phyloP scores from a whole-genome alignment of 495 filamentous ascomycete species.

The Xylaria grammica region DNA sequence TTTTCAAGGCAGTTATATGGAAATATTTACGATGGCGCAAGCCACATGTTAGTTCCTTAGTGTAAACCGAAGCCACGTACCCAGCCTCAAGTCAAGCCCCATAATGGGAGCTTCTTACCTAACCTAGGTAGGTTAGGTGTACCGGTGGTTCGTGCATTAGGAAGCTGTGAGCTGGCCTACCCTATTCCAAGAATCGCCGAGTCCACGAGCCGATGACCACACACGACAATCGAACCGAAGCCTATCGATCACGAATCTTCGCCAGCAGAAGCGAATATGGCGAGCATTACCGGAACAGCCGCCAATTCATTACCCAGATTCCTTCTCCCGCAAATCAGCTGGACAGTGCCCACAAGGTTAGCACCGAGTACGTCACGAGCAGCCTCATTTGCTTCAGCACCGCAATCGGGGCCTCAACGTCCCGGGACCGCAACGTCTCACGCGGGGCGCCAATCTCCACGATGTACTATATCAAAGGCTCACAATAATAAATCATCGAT shows the following conservation, averaged over 20 bases:
- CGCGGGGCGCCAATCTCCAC: conserved; percentile 9
- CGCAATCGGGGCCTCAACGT: conserved; percentile 19
- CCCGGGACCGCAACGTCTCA: conserved; percentile 28
- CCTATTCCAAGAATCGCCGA: conserved; percentile 10
- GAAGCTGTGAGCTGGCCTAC: not conserved
- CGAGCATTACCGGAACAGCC: conserved; percentile 32
- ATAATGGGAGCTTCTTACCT: no score
- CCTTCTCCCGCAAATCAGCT: conserved; percentile 60
- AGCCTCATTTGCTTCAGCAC: conserved; percentile 30
- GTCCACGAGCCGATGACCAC: not conserved
- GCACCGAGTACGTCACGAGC: conserved; percentile 29
- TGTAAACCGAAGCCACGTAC: not conserved
- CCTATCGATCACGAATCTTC: not conserved
- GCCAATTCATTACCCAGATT: conserved; percentile 52
- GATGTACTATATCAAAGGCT: conserved; percentile 4
- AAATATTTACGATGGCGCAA: conserved; percentile 6
- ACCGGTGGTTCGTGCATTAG: no score
- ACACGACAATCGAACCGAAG: not conserved
- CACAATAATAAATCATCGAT: conserved; percentile 21
- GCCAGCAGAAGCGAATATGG: conserved; percentile 32
- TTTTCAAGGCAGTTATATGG: conserved; percentile 21
- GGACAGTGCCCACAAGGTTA: conserved; percentile 42
- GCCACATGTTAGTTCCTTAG: conserved; percentile 19
- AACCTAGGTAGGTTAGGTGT: no score
- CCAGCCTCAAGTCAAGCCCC: not conserved